phyloP scores from a whole-genome alignment of 306 rosid genomes.

The Oxytropis ochrocephala region DNA sequence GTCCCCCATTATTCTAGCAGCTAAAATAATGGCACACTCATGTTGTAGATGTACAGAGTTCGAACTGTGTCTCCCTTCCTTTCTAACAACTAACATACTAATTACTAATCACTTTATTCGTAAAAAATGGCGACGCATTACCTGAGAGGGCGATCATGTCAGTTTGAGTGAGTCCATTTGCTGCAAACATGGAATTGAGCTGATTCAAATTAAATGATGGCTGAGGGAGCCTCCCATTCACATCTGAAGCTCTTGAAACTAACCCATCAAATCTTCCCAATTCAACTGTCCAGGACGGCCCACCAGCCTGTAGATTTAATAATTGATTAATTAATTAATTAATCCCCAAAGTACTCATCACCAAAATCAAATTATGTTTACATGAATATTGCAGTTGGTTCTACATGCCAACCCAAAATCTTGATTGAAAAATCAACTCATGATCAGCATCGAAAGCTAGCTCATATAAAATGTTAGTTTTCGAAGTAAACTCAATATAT shows the following conservation, averaged over 20 bases:
- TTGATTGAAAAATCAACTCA: too few species aligned
- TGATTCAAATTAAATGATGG: constrained; percentile 47
- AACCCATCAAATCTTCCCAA: constrained; percentile 74
- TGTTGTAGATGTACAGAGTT: too few species aligned
- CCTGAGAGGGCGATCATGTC: constrained; percentile 93
- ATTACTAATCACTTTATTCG: too few species aligned
- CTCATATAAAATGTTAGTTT: too few species aligned
- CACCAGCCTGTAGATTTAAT: constrained; percentile 49
- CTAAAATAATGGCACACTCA: too few species aligned
- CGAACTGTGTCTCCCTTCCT: too few species aligned
- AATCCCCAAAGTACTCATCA: not conserved
- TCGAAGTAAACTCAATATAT: too few species aligned
- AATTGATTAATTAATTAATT: not conserved
- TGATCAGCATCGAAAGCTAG: too few species aligned
- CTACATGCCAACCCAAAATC: too few species aligned
- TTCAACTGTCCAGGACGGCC: constrained; percentile 58
- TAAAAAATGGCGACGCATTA: not conserved
- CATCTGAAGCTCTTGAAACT: constrained; percentile 48
- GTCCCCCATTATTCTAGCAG: too few species aligned
- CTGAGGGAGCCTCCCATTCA: constrained; percentile 53
- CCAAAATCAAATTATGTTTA: not conserved
- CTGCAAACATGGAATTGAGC: constrained; percentile 48
- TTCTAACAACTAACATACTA: too few species aligned
- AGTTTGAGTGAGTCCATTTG: constrained; percentile 48
- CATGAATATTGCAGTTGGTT: not conserved